Conservation (phyloP, 2,329 filamentous ascomycete genomes). For the Ophiostoma himal-ulmi region DNA sequence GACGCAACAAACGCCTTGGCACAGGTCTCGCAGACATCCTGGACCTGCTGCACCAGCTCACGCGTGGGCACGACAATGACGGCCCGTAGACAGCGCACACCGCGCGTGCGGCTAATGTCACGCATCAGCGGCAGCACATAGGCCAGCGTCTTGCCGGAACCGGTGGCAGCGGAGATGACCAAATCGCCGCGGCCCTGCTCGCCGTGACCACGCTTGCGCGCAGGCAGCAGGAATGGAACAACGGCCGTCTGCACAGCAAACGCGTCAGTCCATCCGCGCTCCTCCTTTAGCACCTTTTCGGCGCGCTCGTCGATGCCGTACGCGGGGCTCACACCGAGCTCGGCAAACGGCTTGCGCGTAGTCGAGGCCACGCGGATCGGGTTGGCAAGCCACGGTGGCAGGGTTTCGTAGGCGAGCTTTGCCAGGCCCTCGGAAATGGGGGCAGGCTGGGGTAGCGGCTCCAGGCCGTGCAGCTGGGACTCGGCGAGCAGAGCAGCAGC, state of each 20-base stretch:
- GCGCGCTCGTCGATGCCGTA: slow-evolving; percentile 59
- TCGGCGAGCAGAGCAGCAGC: slow-evolving; percentile 61
- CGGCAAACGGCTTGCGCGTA: slow-evolving; percentile 52
- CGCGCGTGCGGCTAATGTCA: slow-evolving; percentile 52
- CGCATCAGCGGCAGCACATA: slow-evolving; percentile 84
- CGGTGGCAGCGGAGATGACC: slow-evolving; percentile 86
- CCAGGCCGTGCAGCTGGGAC: slow-evolving; percentile 1
- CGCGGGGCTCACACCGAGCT: slow-evolving; percentile 30
- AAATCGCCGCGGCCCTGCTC: slow-evolving; percentile 63
- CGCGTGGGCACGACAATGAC: slow-evolving; percentile 85
- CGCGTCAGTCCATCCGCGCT: slow-evolving; percentile 64
- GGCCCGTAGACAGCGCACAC: slow-evolving; percentile 62
- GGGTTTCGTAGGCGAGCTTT: slow-evolving; percentile 65
- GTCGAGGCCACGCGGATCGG: slow-evolving; percentile 64
- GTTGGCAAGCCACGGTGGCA: slow-evolving; percentile 74
- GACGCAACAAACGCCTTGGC: slow-evolving; percentile 51
- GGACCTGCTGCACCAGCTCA: slow-evolving; percentile 82
- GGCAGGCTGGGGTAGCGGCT: slow-evolving; percentile 74
- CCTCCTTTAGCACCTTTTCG: slow-evolving; percentile 54
- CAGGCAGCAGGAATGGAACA: slow-evolving; percentile 70
- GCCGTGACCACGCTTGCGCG: slow-evolving; percentile 33
- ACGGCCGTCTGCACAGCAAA: slow-evolving; percentile 76
- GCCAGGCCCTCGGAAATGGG: slow-evolving; percentile 51
- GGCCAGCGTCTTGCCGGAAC: slow-evolving; percentile 89
- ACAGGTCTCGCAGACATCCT: slow-evolving; percentile 70